Percentiles rank a stretch among this genome's conserved stretches.
phyloP scores from a whole-genome alignment of 1,284 basidiomycete species.

The Lignosus rhinocerotis region DNA sequence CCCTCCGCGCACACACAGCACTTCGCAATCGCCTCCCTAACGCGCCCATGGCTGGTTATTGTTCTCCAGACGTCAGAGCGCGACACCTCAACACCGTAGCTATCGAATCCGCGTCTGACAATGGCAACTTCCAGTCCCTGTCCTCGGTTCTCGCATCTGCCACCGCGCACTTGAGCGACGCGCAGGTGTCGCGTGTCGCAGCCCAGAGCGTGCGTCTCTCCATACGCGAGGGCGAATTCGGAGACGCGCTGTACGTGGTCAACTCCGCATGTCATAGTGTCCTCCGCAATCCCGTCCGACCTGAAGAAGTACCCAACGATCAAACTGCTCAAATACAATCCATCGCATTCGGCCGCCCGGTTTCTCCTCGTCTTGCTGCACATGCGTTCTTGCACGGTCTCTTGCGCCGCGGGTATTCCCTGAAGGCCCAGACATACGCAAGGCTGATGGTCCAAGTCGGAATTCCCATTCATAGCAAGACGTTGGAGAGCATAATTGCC shows the following conservation, averaged over 20 bases:
- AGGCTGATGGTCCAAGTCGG: slow-evolving; percentile 53
- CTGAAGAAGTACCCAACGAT: background rate
- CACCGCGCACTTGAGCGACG: slow-evolving; percentile 32
- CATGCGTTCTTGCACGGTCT: slow-evolving; percentile 67
- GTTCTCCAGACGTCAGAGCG: background rate
- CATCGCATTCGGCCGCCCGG: slow-evolving; percentile 47
- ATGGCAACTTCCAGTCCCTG: background rate
- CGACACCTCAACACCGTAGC: background rate
- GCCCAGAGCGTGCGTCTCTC: slow-evolving; percentile 54
- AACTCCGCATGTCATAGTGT: slow-evolving; percentile 54
- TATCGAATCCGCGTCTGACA: background rate
- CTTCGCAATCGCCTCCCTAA: background rate
- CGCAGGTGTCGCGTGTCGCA: slow-evolving; percentile 53
- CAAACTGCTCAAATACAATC: slow-evolving; percentile 30
- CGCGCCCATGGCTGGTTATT: background rate
- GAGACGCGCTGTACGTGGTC: slow-evolving; percentile 56
- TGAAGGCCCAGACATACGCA: slow-evolving; percentile 51
- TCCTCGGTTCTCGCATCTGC: slow-evolving; percentile 2
- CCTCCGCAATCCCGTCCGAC: slow-evolving; percentile 14
- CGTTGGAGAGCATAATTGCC: slow-evolving; percentile 48
- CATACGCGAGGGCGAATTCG: slow-evolving; percentile 42
- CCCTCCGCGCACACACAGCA: no score
- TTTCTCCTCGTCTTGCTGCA: slow-evolving; percentile 58
- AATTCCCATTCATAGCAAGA: slow-evolving; percentile 46
- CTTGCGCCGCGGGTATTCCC: slow-evolving; percentile 47